phyloP scores from a whole-genome alignment of 805 yeast species.

The Dipodascus albidus region DNA sequence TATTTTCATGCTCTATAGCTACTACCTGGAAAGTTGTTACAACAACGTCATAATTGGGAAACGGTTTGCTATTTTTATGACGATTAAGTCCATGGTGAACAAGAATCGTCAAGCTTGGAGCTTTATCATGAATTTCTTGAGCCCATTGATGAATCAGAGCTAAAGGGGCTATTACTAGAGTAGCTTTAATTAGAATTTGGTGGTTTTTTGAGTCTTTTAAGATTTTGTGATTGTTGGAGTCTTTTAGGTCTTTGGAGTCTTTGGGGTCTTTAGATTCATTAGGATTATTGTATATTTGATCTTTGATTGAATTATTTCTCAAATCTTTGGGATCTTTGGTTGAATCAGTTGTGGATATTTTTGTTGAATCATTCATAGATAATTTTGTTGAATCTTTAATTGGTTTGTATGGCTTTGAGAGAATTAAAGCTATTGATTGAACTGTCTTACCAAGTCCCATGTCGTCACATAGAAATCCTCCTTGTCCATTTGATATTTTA shows the following conservation, averaged over 20 bases:
- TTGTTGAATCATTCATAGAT: too few relatives aligned
- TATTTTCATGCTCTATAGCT: constrained; percentile 17
- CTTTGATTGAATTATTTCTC: not conserved
- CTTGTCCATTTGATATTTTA: constrained; percentile 31
- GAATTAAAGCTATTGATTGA: constrained; percentile 58
- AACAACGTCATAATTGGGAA: constrained; percentile 25
- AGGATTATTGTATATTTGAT: not conserved
- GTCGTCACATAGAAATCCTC: constrained; percentile 71
- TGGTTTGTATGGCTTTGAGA: constrained; percentile 25
- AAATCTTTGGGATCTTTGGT: not conserved
- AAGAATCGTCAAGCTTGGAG: constrained; percentile 23
- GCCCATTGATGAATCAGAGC: constrained; percentile 34
- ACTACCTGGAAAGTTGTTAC: constrained; percentile 26
- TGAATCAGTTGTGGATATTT: not conserved
- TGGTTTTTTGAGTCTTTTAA: not conserved
- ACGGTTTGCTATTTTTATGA: constrained; percentile 8
- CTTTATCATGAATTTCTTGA: constrained; percentile 27
- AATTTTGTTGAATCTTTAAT: constrained; percentile 1
- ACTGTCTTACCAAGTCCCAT: constrained; percentile 88
- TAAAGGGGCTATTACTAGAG: constrained; percentile 33
- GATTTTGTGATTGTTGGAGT: constrained; percentile 1
- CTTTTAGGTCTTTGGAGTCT: not conserved
- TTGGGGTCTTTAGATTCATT: too few relatives aligned
- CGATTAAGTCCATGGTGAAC: constrained; percentile 26
- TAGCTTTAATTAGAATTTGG: constrained; percentile 20